Evolutionary conservation across 78 protist genomes (phyloP).

Genomic region (Dictyostelium discoideum): dicty_2.7 NC_007090.3:5215001-5215500

Average conservation of each 20-base stretch:
- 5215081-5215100: background rate
- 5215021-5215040: background rate
- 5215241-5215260: slow-evolving; percentile 39
- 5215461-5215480: slow-evolving; percentile 74
- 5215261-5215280: slow-evolving; percentile 38
- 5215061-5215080: background rate
- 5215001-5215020: background rate
- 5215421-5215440: slow-evolving; percentile 73
- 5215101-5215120: background rate
- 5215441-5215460: slow-evolving; percentile 52
- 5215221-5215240: slow-evolving; percentile 45
- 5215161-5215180: background rate
- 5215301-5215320: background rate
- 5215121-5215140: too few relatives aligned
- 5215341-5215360: background rate
- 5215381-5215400: background rate
- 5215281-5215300: slow-evolving; percentile 52
- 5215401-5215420: slow-evolving; percentile 47
- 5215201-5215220: slow-evolving; percentile 33
- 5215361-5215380: background rate
- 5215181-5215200: slow-evolving; percentile 28
- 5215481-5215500: slow-evolving; percentile 64
- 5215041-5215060: background rate
- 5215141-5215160: background rate
- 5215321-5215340: background rate